phyloP scores from a whole-genome alignment of 2,329 filamentous ascomycete species.

The Leptographium lundbergii region DNA sequence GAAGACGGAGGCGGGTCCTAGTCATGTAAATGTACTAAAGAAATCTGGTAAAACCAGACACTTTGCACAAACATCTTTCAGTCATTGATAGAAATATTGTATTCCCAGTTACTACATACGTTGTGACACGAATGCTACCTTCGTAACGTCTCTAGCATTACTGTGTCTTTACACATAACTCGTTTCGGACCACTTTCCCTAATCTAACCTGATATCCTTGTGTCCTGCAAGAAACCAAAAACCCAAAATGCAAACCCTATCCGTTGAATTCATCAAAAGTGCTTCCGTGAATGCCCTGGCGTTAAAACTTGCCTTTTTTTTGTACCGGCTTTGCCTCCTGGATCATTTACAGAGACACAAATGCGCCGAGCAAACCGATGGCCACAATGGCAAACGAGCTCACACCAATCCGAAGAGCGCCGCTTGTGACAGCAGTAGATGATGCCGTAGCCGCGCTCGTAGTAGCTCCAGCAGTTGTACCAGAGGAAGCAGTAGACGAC shows the following conservation, averaged over 20 bases:
- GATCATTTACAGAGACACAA: slow-evolving; percentile 22
- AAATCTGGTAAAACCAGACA: not conserved
- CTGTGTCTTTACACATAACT: not conserved
- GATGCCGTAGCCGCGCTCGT: slow-evolving; percentile 13
- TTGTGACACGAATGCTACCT: not conserved
- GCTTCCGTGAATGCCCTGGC: not conserved
- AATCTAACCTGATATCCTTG: not conserved
- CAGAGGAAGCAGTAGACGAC: not conserved
- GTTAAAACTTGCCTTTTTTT: not conserved
- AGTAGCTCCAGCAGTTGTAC: not conserved
- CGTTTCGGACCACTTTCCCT: not conserved
- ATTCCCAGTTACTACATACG: not conserved
- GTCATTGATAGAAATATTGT: not conserved
- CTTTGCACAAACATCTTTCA: not conserved
- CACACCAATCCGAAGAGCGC: slow-evolving; percentile 18
- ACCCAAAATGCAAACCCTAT: not conserved
- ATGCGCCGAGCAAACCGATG: slow-evolving; percentile 20
- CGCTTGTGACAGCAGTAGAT: slow-evolving; percentile 14
- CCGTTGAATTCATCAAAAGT: not conserved
- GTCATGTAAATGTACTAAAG: too few relatives aligned
- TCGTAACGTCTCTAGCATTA: not conserved
- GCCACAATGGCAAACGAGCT: slow-evolving; percentile 19
- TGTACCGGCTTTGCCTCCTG: not conserved
- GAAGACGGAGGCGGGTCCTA: too few relatives aligned
- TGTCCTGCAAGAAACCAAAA: not conserved